Base-by-base conservation (phyloP, 1,139 yeast genomes). In the Scheffersomyces stambukii region DNA sequence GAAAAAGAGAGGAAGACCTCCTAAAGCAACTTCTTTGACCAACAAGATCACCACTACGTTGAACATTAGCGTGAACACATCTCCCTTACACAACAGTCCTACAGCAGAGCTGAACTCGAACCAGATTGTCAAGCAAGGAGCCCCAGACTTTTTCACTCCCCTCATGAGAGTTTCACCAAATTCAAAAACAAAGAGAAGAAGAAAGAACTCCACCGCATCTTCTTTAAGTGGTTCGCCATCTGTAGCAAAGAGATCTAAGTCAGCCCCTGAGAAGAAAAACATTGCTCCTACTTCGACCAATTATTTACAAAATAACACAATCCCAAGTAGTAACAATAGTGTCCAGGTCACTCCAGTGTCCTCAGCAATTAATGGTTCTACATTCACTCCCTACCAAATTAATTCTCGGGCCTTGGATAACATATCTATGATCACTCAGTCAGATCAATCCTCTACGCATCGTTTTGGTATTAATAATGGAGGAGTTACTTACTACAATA, bases 1-100 rank as follows among this genome's bases (percentile, higher is more conserved):
- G 38, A 52, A 64, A 33, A 67, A 64, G 42, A 49, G 74, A 43
- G 74, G 74, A 11, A 54, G 74, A 45, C 74, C 74, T 5, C 73
- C 74, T 17, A 67, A 67, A 48, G 59, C 68, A 2, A 49, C 58
- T 20, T 60, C 67, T n/a, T 50, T 64, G 20, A 49, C 62, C 26
- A 59, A 55, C 37, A 58, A 56, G 38, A 64, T 64, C 38, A 62
- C 70, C 27, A 57, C 64, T 30, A 63, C 72, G 11, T 50, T 66
- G 43, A 67, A 67, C 43, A 65, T 67, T 42, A 57, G 54, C 36
- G 60, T 67, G 37, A 63, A 64, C 36, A 62, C 71, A 4, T 51
- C 60, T 1, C 60, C 62, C 4, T 42, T 51, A 24, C 46, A 48
- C 16, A 50, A 45, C 28, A 49, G 52, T 30, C 63, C 64, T 1